Evolutionary conservation across 371 early-diverging fungal genomes (phyloP).

Genomic region (Vittaforma corneae): DNA sequence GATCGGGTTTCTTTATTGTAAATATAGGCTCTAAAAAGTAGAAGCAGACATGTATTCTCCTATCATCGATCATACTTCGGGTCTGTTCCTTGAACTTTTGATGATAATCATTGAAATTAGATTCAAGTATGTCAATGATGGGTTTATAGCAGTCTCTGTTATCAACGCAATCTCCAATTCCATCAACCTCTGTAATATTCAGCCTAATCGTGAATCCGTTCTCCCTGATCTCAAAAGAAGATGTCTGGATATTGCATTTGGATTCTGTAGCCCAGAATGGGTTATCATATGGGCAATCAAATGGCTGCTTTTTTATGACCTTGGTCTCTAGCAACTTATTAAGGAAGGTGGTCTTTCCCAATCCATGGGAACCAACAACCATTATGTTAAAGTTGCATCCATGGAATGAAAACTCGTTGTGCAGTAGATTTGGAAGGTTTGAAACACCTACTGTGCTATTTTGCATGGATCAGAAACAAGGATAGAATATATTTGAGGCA

Average conservation of each 20-base stretch:
- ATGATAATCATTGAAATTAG: conserved; percentile 45
- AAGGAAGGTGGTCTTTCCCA: conserved; percentile 61
- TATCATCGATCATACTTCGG: conserved; percentile 40
- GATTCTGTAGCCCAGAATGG: conserved; percentile 67
- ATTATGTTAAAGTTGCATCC: conserved; percentile 82
- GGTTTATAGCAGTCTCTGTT: conserved; percentile 39
- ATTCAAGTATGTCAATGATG: conserved; percentile 36
- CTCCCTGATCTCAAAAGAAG: conserved; percentile 27
- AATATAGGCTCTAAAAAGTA: conserved; percentile 46
- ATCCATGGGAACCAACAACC: conserved; percentile 72
- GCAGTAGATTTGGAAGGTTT: too few relatives aligned
- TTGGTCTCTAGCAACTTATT: conserved; percentile 73
- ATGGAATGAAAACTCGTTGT: too few relatives aligned
- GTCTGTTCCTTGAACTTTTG: conserved; percentile 41
- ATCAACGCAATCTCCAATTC: conserved; percentile 47
- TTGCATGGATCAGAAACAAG: too few relatives aligned
- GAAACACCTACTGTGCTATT: too few relatives aligned
- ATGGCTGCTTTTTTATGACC: conserved; percentile 14
- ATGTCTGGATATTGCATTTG: conserved; percentile 25
- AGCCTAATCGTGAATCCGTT: conserved; percentile 41
- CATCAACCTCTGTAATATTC: conserved; percentile 49
- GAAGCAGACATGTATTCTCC: conserved; percentile 54
- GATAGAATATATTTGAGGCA: too few relatives aligned
- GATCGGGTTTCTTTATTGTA: conserved; percentile 40
- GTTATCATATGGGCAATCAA: conserved; percentile 49